Conservation (phyloP, 495 filamentous ascomycete genomes). For the Physcia stellaris region DNA sequence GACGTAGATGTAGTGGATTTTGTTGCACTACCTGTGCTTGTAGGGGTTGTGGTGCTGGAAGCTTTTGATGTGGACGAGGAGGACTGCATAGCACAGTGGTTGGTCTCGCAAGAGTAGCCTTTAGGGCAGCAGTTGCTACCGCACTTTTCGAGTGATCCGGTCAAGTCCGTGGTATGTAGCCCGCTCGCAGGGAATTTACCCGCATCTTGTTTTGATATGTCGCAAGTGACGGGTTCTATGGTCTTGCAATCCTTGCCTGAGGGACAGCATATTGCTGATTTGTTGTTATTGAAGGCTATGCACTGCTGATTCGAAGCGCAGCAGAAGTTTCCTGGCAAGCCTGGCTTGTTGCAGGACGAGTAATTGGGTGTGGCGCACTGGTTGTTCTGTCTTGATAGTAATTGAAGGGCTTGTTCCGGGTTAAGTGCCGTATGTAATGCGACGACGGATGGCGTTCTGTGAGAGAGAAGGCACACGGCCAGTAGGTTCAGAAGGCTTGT, state of each 20-base stretch:
- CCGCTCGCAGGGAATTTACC: slow-evolving; percentile 42
- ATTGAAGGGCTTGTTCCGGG: slow-evolving; percentile 20
- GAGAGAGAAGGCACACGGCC: slow-evolving; percentile 18
- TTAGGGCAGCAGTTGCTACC: slow-evolving; percentile 57
- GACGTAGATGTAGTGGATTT: too few species aligned
- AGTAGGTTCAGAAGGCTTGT: slow-evolving; percentile 17
- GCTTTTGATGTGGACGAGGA: slow-evolving; percentile 13
- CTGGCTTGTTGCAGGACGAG: slow-evolving; percentile 34
- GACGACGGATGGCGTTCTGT: slow-evolving; percentile 12
- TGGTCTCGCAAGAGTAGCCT: slow-evolving; percentile 54
- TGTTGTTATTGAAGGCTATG: slow-evolving; percentile 46
- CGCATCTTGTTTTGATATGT: slow-evolving; percentile 51
- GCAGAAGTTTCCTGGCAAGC: slow-evolving; percentile 61
- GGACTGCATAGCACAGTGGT: slow-evolving; percentile 23
- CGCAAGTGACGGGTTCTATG: slow-evolving; percentile 61
- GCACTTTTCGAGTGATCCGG: slow-evolving; percentile 40
- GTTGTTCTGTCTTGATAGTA: slow-evolving; percentile 21
- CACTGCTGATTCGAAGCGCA: slow-evolving; percentile 53
- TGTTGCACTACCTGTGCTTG: slow-evolving; percentile 17
- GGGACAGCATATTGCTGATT: slow-evolving; percentile 70
- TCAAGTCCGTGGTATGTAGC: slow-evolving; percentile 56
- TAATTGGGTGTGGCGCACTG: slow-evolving; percentile 33
- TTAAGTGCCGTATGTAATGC: slow-evolving; percentile 15
- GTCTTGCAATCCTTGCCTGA: slow-evolving; percentile 41
- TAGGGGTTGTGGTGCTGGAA: slow-evolving; percentile 15